Conservation (phyloP, 345 rosid genomes). For the Laguncularia racemosa region DNA sequence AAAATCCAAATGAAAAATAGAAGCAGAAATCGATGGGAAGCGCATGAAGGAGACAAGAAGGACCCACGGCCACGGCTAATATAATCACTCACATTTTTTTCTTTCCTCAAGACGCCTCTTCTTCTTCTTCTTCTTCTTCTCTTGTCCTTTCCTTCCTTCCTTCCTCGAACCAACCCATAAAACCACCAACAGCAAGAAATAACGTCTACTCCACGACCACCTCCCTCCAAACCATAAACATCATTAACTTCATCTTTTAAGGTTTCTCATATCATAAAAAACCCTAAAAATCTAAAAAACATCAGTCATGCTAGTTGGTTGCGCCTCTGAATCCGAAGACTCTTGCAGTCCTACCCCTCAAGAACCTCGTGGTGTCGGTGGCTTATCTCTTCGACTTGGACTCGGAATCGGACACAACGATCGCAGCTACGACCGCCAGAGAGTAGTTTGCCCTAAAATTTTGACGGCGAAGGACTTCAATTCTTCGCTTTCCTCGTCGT, state of each 20-base stretch:
- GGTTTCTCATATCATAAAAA: too few relatives aligned
- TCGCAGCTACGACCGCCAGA: slow-evolving; percentile 14
- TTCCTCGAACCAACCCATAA: neutral
- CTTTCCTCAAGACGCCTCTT: slow-evolving; percentile 2
- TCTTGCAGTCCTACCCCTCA: slow-evolving; percentile 46
- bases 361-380: slow-evolving; percentile 48
- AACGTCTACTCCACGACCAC: too few relatives aligned
- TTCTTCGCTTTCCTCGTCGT: slow-evolving; percentile 19
- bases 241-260: too few relatives aligned
- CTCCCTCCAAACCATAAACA: too few relatives aligned
- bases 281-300: too few relatives aligned
- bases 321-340: slow-evolving; percentile 62
- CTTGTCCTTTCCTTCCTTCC: neutral
- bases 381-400: slow-evolving; percentile 37
- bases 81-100: slow-evolving; percentile 12
- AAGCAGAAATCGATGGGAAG: neutral
- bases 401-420: slow-evolving; percentile 8
- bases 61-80: slow-evolving; percentile 7
- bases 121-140: slow-evolving; percentile 3
- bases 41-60: slow-evolving; percentile 36
- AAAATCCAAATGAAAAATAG: too few relatives aligned
- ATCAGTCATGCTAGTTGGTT: neutral
- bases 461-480: slow-evolving; percentile 51
- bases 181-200: neutral
- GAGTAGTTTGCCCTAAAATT: slow-evolving; percentile 33